These are phyloP conservation scores for Picea sitchensis DNA, from an alignment of 75 land plant genomes.

Conservation along the genomic window DNA sequence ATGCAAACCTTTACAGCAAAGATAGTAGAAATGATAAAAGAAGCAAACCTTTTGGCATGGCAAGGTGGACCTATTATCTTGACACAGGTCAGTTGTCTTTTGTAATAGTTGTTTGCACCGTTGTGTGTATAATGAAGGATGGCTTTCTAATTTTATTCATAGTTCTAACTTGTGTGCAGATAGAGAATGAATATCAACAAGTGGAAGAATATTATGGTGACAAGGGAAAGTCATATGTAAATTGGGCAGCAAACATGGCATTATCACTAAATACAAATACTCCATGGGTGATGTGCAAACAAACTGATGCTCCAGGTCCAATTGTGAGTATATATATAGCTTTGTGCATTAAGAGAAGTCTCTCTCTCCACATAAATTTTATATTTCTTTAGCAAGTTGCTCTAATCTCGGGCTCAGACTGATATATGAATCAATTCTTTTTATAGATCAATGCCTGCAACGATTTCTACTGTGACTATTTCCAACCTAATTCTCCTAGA, in stretches of 20 bases:
- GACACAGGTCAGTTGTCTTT: constrained; percentile 41
- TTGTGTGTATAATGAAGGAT: no score
- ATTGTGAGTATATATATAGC: constrained; percentile 26
- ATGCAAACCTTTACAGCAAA: constrained; percentile 67
- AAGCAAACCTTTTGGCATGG: constrained; percentile 44
- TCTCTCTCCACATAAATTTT: not conserved
- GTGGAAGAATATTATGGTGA: constrained; percentile 31
- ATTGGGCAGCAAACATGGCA: constrained; percentile 67
- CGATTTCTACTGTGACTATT: constrained; percentile 60
- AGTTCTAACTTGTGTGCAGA: constrained; percentile 21
- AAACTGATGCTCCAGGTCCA: constrained; percentile 56
- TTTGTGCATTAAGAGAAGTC: not conserved
- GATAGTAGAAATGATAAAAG: constrained; percentile 54
- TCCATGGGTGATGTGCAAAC: constrained; percentile 78
- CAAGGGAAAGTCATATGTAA: constrained; percentile 40
- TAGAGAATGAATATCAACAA: constrained; percentile 73
- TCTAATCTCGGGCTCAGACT: not conserved
- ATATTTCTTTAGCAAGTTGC: not conserved
- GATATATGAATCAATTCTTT: not conserved
- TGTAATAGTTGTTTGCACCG: not conserved
- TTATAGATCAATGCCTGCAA: constrained; percentile 57
- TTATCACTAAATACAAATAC: constrained; percentile 19
- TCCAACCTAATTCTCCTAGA: constrained; percentile 37
- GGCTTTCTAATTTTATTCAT: not conserved
- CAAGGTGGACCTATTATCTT: constrained; percentile 87